phyloP scores from a whole-genome alignment of 2,329 filamentous ascomycete genomes.

The Penicillium frequentans region DNA sequence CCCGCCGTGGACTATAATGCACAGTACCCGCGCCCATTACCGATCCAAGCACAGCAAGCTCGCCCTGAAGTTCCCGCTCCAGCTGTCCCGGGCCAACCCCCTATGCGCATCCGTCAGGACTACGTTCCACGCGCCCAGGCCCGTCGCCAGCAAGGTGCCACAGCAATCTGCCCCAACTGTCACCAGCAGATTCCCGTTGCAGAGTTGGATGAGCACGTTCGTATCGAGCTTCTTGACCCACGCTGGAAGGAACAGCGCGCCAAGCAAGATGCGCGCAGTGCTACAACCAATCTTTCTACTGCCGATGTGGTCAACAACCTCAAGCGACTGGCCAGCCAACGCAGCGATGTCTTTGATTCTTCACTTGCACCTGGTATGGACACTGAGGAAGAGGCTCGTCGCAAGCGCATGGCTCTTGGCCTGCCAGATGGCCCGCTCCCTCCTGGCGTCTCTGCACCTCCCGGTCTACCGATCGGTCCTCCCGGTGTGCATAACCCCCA shows the following conservation, averaged over 20 bases:
- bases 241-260: conserved; percentile 95
- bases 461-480: conserved; percentile 31
- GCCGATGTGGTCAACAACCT: conserved; percentile 89
- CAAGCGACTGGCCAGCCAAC: conserved; percentile 88
- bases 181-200: conserved; percentile 82
- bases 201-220: conserved; percentile 89
- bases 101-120: conserved; percentile 90
- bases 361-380: conserved; percentile 56
- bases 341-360: conserved; percentile 80
- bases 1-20: conserved; percentile 24
- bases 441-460: conserved; percentile 19
- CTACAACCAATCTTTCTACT: conserved; percentile 82
- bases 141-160: conserved; percentile 64
- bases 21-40: conserved; percentile 36
- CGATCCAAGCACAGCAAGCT: conserved; percentile 36
- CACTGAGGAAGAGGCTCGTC: conserved; percentile 70
- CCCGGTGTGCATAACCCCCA: conserved; percentile 34
- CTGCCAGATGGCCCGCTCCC: conserved; percentile 29
- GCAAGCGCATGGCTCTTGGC: conserved; percentile 70
- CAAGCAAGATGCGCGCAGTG: conserved; percentile 79
- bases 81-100: conserved; percentile 54
- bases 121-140: conserved; percentile 84
- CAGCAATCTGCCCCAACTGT: conserved; percentile 85
- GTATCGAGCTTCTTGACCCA: conserved; percentile 90
- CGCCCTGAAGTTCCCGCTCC: conserved; percentile 74